phyloP scores from a whole-genome alignment of 225 moss, liverwort and hornwort genomes.

The Takakia lepidozioides region DNA sequence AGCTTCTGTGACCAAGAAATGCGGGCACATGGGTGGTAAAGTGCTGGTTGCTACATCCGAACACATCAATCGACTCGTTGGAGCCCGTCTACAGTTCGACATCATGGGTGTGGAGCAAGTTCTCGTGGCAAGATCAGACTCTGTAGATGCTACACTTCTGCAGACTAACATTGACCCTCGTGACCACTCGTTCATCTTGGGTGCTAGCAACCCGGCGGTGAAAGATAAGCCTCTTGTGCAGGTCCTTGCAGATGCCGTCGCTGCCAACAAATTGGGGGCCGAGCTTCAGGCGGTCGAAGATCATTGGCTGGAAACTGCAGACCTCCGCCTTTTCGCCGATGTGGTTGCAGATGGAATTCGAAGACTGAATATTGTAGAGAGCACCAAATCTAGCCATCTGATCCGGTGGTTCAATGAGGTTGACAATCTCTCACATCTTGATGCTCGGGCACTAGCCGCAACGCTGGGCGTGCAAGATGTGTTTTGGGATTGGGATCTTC shows the following conservation, averaged over 20 bases:
- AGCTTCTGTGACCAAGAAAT: slow-evolving; percentile 73
- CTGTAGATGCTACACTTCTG: slow-evolving; percentile 61
- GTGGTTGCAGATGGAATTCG: slow-evolving; percentile 42
- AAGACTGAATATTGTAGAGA: slow-evolving; percentile 4
- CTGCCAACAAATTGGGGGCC: slow-evolving; percentile 29
- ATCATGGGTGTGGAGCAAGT: slow-evolving; percentile 83
- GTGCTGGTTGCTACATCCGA: slow-evolving; percentile 71
- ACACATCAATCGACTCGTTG: slow-evolving; percentile 70
- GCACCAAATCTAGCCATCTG: slow-evolving; percentile 16
- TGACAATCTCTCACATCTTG: slow-evolving; percentile 17
- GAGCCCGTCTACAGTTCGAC: slow-evolving; percentile 71
- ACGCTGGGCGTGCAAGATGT: slow-evolving; percentile 28
- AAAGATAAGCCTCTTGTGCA: slow-evolving; percentile 50
- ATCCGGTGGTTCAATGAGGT: slow-evolving; percentile 14
- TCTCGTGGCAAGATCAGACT: slow-evolving; percentile 61
- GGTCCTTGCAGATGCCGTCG: slow-evolving; percentile 35
- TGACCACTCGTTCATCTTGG: slow-evolving; percentile 62
- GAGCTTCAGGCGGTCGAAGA: slow-evolving; percentile 63
- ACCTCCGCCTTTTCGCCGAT: slow-evolving; percentile 36
- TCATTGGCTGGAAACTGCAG: slow-evolving; percentile 43
- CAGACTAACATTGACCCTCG: slow-evolving; percentile 72
- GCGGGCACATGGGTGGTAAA: slow-evolving; percentile 84
- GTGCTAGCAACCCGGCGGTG: slow-evolving; percentile 48
- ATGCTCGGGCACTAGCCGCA: slow-evolving; percentile 41
- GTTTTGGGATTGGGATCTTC: slow-evolving; percentile 74